A percentile compares a stretch with the other conserved stretches of the same genome.
Conservation (phyloP, 163 green algal genomes). For the Scenedesmus sp. region DNA sequence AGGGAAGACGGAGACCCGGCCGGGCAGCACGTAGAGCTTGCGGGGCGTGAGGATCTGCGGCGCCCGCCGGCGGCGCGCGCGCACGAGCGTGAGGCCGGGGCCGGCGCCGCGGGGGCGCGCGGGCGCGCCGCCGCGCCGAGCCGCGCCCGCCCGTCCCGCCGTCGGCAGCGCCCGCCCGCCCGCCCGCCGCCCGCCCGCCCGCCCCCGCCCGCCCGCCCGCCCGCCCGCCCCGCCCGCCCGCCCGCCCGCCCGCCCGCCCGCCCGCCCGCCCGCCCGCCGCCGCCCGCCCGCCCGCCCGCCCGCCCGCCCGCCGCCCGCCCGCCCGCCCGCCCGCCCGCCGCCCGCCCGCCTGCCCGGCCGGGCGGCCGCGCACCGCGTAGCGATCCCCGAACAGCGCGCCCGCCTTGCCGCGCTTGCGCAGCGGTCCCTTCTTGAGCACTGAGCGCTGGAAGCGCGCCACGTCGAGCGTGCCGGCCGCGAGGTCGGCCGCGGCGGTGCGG, state of each 20-base stretch:
- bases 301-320: too few relatives aligned
- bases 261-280: too few relatives aligned
- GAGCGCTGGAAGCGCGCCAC: slow-evolving; percentile 44
- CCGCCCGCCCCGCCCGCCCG: too few relatives aligned
- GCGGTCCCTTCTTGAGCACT: slow-evolving; percentile 45
- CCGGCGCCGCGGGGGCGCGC: not conserved
- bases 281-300: too few relatives aligned
- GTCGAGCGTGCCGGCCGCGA: slow-evolving; percentile 20
- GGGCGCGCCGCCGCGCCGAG: not conserved
- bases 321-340: too few relatives aligned
- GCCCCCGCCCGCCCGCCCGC: too few relatives aligned
- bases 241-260: too few relatives aligned
- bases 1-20: slow-evolving; percentile 49
- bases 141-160: too few relatives aligned
- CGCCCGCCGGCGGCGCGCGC: not conserved
- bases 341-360: too few relatives aligned
- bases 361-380: slow-evolving; percentile 48
- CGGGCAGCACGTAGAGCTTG: slow-evolving; percentile 44
- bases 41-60: slow-evolving; percentile 41
- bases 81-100: not conserved
- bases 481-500: slow-evolving; percentile 41
- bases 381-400: slow-evolving; percentile 43
- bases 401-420: slow-evolving; percentile 45
- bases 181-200: too few relatives aligned
- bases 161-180: not conserved